phyloP scores from a whole-genome alignment of 257 asterid species.

The Solanum appendiculatum region DNA sequence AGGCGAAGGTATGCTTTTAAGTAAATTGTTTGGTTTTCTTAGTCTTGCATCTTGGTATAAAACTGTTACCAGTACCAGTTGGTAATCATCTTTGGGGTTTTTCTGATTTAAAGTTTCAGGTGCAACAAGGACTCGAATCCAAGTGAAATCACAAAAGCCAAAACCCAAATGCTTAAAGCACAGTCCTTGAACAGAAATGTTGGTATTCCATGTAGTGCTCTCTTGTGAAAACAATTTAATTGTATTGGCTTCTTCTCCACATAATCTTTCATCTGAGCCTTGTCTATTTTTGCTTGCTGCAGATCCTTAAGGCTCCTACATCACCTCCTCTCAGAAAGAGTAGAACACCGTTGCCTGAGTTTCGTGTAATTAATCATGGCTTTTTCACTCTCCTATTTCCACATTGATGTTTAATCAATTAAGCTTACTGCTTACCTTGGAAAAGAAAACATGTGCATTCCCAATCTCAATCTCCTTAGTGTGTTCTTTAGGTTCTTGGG shows the following conservation, averaged over 20 bases:
- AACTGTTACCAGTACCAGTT: background rate
- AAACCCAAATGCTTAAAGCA: conserved; percentile 19
- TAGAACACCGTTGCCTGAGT: conserved; percentile 29
- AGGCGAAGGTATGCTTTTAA: conserved; percentile 36
- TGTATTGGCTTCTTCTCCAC: background rate
- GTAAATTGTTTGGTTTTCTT: background rate
- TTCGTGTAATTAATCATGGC: conserved; percentile 35
- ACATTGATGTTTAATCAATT: background rate
- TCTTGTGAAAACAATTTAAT: background rate
- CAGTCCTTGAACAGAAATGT: conserved; percentile 55
- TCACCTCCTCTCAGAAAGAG: conserved; percentile 29
- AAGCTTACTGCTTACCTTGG: background rate
- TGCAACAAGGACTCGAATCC: conserved; percentile 44
- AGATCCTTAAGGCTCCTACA: conserved; percentile 34
- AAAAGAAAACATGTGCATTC: background rate
- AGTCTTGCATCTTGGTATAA: background rate
- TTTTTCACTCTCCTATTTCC: background rate
- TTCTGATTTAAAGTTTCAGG: conserved; percentile 22
- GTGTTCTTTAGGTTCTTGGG: conserved; percentile 34
- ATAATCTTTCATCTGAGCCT: background rate
- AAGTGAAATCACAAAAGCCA: conserved; percentile 32
- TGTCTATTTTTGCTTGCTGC: background rate
- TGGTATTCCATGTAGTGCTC: conserved; percentile 12
- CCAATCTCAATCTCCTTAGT: background rate
- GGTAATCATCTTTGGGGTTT: background rate